Base-by-base conservation (phyloP, 2,329 filamentous ascomycete species). In the Paecilomyces variotii region DNA sequence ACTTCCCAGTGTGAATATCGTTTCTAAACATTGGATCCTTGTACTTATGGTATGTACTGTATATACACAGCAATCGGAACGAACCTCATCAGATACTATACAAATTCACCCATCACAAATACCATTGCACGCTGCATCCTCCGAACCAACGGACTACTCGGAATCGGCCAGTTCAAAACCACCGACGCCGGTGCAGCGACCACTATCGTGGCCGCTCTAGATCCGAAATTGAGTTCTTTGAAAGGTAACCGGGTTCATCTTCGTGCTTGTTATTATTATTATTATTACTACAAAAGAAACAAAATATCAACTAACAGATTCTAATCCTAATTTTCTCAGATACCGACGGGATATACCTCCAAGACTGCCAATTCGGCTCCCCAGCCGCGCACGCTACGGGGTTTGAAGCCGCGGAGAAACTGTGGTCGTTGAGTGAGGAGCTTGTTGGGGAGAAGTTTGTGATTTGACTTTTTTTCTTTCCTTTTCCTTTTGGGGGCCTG, bases 161-260 rank as follows among this genome's bases (percentile, higher is more conserved):
- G 35, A n/a, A 19, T 45, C 35, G 35, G 35, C 14, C 35, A 53
- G 14, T 45, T 45, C 35, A 45, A 45, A n/a, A 45, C n/a, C 3
- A 2, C 39, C 39, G 39, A 45, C 6, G 39, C 39, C 1, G 50
- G 25, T 14, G 50, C 27, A 26, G 50, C 50, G 1, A 52, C 50
- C 2, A 52, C 26, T 2, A 26, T 52, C 10, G 10, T 52, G 3
- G 50, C 25, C 57, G 63, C 61, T 67, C 66, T 30, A 56, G 57
- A 1, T 9, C 10, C 7, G 51, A 58, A 50, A 26, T 9, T 24
- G 25, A 53, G 54, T 45, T 1, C 39, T 45, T 1, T 28, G 4
- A 28, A 28, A 28, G 50, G 50, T 28, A 52, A 26, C 3, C 6
- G 11, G 11, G 30, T 10, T 1, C 30, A 32, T 2, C 6, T 2